These are phyloP conservation scores for Lumnitzera racemosa DNA, from an alignment of 345 rosid species.

Conservation along the genomic window DNA sequence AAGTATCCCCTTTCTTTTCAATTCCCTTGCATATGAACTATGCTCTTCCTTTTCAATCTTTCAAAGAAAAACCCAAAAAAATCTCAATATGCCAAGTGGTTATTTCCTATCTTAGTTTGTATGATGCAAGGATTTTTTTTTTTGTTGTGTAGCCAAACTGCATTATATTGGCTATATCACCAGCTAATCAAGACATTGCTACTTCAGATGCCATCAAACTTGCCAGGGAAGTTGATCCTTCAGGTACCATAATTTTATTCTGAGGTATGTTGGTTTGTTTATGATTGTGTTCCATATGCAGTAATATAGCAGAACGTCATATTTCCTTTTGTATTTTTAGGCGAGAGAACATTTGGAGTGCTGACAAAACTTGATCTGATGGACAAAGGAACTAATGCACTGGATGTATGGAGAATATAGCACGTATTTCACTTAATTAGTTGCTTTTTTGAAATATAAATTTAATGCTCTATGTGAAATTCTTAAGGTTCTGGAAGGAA, in stretches of 20 bases:
- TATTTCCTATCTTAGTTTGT: conserved; percentile 4
- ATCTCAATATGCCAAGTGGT: no score
- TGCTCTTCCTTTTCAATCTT: no score
- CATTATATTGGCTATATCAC: conserved; percentile 97
- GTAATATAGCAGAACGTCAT: neutral
- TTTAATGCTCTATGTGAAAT: conserved; percentile 8
- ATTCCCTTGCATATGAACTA: no score
- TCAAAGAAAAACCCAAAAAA: no score
- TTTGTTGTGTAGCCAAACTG: conserved; percentile 75
- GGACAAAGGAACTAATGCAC: conserved; percentile 98
- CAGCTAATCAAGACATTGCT: conserved; percentile 99
- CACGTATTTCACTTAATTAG: conserved; percentile 1
- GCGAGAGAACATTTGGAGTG: conserved; percentile 98
- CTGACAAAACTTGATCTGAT: conserved; percentile 96
- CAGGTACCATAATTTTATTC: conserved; percentile 41
- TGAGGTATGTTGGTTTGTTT: conserved; percentile 4
- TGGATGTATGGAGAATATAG: conserved; percentile 48
- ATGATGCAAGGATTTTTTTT: conserved; percentile 8
- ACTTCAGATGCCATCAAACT: conserved; percentile 99
- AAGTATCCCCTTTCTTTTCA: no score
- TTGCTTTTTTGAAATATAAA: neutral
- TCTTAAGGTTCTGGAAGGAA: conserved; percentile 88
- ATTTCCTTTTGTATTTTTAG: conserved; percentile 28
- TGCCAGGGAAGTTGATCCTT: conserved; percentile 98
- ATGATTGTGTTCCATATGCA: neutral